Conservation (phyloP, 2,329 filamentous ascomycete genomes). For the Paraconiothyrium brasiliense region DNA sequence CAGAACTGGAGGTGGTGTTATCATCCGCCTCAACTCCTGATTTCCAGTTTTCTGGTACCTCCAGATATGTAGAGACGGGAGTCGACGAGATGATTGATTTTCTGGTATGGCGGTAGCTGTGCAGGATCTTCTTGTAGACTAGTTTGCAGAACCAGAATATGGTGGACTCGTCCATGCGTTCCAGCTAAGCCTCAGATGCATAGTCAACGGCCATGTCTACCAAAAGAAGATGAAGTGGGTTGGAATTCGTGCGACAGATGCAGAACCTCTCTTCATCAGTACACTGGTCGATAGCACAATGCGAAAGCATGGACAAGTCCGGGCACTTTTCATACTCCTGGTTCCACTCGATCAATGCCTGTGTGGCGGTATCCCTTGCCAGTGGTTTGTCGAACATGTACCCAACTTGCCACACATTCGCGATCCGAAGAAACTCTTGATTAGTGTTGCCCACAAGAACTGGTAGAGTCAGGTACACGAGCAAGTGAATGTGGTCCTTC, state of each 20-base stretch:
- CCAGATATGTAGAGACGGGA: neutral
- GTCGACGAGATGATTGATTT: neutral
- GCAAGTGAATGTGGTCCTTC: neutral
- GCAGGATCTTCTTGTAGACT: neutral
- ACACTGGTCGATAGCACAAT: neutral
- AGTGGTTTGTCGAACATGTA: neutral
- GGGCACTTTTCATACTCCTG: neutral
- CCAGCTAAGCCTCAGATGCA: neutral
- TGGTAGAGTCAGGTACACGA: neutral
- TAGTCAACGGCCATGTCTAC: neutral
- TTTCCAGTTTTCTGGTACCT: neutral
- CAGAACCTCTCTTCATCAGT: neutral
- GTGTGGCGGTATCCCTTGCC: neutral
- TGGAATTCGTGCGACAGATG: neutral
- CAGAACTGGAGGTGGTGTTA: neutral
- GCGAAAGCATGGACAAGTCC: neutral
- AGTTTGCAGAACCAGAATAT: neutral
- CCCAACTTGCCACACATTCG: neutral
- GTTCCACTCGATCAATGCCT: neutral
- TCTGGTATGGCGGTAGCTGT: neutral
- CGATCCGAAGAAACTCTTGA: neutral
- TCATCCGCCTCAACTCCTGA: neutral
- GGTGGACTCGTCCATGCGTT: too few species aligned
- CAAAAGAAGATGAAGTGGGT: neutral
- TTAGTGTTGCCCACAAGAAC: neutral